phyloP scores from a whole-genome alignment of 371 early-diverging fungal genomes.

The Thermomucor indicae-seudaticae region DNA sequence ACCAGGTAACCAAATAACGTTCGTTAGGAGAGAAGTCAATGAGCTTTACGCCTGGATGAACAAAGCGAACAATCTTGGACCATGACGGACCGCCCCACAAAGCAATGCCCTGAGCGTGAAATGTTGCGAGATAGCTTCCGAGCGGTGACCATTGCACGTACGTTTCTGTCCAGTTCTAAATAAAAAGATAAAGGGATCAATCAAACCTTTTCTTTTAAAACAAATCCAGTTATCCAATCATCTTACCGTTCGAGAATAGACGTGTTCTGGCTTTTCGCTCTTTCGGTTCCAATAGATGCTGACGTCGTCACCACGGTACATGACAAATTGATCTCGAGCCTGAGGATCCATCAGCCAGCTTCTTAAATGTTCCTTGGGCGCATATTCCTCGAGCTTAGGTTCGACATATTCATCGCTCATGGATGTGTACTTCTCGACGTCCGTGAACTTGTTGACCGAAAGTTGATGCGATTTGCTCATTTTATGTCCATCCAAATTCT shows the following conservation, averaged over 20 bases:
- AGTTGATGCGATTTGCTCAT: conserved; percentile 84
- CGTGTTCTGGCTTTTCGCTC: conserved; percentile 77
- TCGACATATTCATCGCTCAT: conserved; percentile 76
- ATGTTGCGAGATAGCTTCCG: conserved; percentile 90
- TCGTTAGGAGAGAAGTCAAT: conserved; percentile 95
- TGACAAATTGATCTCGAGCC: conserved; percentile 90
- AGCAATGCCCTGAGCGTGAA: conserved; percentile 92
- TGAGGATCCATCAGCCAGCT: conserved; percentile 86
- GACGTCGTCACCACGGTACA: conserved; percentile 82
- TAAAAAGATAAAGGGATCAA: neutral
- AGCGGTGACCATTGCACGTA: conserved; percentile 94
- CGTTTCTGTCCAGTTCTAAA: conserved; percentile 90
- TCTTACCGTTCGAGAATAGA: conserved; percentile 61
- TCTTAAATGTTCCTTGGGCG: conserved; percentile 84
- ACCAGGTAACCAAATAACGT: conserved; percentile 90
- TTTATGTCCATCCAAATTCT: conserved; percentile 71
- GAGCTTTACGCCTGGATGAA: conserved; percentile 87
- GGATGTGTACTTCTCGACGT: conserved; percentile 79
- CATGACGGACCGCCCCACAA: conserved; percentile 97
- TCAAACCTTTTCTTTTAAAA: neutral
- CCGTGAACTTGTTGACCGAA: conserved; percentile 84
- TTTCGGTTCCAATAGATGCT: conserved; percentile 89
- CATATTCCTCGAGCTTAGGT: conserved; percentile 64
- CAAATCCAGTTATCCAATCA: neutral
- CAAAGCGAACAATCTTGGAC: conserved; percentile 87